Base-by-base conservation (phyloP, 1,139 yeast species). In the Scheffersomyces cryptocercus region DNA sequence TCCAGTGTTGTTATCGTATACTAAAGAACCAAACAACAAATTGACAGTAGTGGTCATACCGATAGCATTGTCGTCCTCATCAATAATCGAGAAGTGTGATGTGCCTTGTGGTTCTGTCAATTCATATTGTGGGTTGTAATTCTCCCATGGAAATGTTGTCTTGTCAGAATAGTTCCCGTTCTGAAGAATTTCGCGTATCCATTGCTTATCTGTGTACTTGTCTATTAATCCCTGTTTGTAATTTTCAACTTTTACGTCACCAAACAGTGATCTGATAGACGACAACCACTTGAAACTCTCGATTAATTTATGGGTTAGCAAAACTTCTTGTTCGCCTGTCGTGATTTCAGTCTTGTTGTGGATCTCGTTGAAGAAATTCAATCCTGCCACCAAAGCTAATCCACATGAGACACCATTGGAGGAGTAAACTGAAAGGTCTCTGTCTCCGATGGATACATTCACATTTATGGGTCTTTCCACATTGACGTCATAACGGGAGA, bases 241-340 rank as follows among this genome's bases (percentile, higher is more conserved):
- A 0, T 60, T 48, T 28, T 39, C 43, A 9, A 39, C 28, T 35
- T 61, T 53, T 11, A 60, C 61, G 55, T 89, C 97, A 1, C 98
- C 98, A 20, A 91, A 74, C 54, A 88, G 77, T 13, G 93, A 82
- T 46, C 98, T 75, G 0, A 86, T 91, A 8, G 95, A 78, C 0
- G 91, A 88, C 77, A 89, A 78, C 96, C 97, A 93, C 64, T 91
- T 91, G 95, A 91, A 89, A 5, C 88, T 70, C 64, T 93, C 99
- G 11, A 90, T 70, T 11, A 89, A 61, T 43, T 88, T 74, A 56
- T 88, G 97, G 2, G 82, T 71, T n/a, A 78, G 73, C 5, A 75
- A 55, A 0, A 71, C 70, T 53, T 74, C 71, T 45, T 81, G 84
- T 24, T 50, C 50, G 8, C 35, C 43, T 5, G 28, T 14, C 5